Percentiles rank a stretch among this genome's conserved stretches.
These are phyloP conservation scores for Eucalyptus grandis DNA, from an alignment of 345 rosid species.

Conservation along the genomic window DNA sequence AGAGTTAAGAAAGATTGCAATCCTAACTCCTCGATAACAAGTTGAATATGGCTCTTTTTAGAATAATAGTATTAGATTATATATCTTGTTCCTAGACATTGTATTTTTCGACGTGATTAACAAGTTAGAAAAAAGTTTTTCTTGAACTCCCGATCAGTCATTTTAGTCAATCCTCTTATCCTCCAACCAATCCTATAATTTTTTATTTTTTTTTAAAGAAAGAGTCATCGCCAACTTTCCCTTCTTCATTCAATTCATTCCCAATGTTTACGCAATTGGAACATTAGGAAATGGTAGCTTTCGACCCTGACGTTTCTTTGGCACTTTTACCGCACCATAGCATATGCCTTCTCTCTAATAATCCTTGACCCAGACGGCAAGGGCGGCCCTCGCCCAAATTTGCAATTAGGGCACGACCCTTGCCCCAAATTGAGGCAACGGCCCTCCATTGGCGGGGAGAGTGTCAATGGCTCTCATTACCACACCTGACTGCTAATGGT, in stretches of 20 bases:
- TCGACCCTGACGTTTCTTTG: background rate
- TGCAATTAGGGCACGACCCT: background rate
- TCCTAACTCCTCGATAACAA: background rate
- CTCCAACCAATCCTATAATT: background rate
- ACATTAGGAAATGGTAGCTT: background rate
- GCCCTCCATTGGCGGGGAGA: too few relatives aligned
- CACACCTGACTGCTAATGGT: fast-evolving
- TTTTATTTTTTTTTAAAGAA: too few relatives aligned
- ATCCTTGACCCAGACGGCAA: fast-evolving
- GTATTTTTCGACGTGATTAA: background rate
- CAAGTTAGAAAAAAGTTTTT: background rate
- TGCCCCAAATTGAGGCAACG: background rate
- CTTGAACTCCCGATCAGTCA: background rate
- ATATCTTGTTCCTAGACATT: background rate
- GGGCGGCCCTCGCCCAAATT: fast-evolving
- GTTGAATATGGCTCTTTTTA: background rate
- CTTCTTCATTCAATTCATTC: background rate
- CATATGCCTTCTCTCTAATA: background rate
- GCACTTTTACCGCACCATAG: background rate
- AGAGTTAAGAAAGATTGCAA: background rate
- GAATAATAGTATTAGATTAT: background rate
- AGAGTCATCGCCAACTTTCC: background rate
- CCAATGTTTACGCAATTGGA: background rate
- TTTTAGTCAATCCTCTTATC: background rate
- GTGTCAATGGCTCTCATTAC: fast-evolving